Conservation (phyloP, 73 alveolate species). For the Diophrys appendiculata region DNA sequence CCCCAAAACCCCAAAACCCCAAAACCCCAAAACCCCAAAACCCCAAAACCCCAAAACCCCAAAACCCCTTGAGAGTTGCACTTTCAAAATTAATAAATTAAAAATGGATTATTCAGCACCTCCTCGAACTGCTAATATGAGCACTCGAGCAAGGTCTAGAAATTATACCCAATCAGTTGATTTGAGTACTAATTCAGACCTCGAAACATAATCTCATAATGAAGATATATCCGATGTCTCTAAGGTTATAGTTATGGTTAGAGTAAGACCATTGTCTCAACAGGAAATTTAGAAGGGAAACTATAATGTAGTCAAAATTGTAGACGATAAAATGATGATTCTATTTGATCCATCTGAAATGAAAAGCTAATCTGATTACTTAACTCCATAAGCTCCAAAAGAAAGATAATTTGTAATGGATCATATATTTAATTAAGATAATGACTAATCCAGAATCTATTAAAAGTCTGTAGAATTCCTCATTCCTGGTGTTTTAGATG, state of each 20-base stretch:
- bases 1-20: too few relatives aligned
- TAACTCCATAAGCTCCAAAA: neutral
- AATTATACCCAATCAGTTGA: neutral
- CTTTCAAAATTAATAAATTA: too few relatives aligned
- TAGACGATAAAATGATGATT: neutral
- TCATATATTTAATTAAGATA: neutral
- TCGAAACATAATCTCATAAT: neutral
- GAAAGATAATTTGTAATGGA: neutral
- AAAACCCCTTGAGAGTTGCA: too few relatives aligned
- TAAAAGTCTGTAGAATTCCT: neutral
- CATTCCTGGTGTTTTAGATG: constrained; percentile 8
- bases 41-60: too few relatives aligned
- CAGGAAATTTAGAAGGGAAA: neutral
- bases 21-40: too few relatives aligned
- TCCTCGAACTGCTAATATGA: neutral
- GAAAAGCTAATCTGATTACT: neutral
- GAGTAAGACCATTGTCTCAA: neutral
- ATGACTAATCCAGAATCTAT: neutral
- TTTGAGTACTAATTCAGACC: neutral
- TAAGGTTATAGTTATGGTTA: neutral
- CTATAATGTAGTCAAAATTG: neutral
- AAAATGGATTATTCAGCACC: neutral
- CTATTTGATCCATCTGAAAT: neutral
- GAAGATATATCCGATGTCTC: neutral
- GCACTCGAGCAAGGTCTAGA: neutral